phyloP scores from a whole-genome alignment of 1,284 basidiomycete species.

The Sporisorium reilianum region DNA sequence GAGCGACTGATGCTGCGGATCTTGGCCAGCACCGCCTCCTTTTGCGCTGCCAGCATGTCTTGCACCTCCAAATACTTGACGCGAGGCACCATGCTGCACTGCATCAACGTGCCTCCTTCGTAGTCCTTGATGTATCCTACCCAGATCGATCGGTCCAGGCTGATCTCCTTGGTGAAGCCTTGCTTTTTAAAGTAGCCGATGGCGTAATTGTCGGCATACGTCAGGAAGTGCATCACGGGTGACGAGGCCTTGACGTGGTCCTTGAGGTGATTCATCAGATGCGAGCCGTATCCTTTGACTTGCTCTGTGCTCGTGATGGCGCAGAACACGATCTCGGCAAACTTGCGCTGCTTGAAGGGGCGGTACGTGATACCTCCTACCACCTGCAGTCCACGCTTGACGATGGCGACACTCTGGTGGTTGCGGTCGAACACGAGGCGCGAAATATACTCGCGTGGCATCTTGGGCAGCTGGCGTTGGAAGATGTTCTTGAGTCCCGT shows the following conservation, averaged over 20 bases:
- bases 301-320: conserved; percentile 96
- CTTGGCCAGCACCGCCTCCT: conserved; percentile 80
- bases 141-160: conserved; percentile 89
- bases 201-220: conserved; percentile 98
- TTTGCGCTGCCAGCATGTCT: conserved; percentile 83
- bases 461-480: conserved; percentile 96
- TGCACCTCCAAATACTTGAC: conserved; percentile 89
- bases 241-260: conserved; percentile 86
- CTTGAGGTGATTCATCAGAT: conserved; percentile 99
- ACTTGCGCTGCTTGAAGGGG: conserved; percentile 92
- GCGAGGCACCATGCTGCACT: conserved; percentile 90
- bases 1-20: conserved; percentile 88
- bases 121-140: conserved; percentile 99
- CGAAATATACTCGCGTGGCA: conserved; percentile 99
- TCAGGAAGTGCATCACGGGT: conserved; percentile 91
- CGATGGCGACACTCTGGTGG: conserved; percentile 91
- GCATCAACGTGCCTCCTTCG: conserved; percentile 99
- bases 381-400: conserved; percentile 93
- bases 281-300: conserved; percentile 97
- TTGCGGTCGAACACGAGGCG: conserved; percentile 93
- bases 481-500: conserved; percentile 96
- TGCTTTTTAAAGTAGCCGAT: conserved; percentile 99
- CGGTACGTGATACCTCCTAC: conserved; percentile 98
- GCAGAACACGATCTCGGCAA: conserved; percentile 99
- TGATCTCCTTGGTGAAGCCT: conserved; percentile 93